Evolutionary conservation across 306 rosid species (phyloP).

Genomic region (Quercus gilva): DNA sequence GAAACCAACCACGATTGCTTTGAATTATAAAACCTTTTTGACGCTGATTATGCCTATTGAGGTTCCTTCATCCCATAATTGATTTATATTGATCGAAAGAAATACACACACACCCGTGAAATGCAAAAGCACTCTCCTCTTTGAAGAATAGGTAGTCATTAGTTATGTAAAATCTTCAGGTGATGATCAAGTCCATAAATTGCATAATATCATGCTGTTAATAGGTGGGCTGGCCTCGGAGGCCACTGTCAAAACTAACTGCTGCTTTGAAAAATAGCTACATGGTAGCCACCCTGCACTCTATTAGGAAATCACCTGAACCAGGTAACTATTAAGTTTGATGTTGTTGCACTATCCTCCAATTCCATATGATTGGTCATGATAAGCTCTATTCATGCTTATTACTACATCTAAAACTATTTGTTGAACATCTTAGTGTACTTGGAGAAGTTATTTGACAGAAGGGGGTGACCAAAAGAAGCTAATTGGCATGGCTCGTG

Average conservation of each 20-base stretch:
- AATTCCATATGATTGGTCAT: slow-evolving; percentile 19
- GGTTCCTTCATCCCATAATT: neutral
- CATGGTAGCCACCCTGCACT: slow-evolving; percentile 84
- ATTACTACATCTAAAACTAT: slow-evolving; percentile 48
- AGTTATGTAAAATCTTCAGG: neutral
- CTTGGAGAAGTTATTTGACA: slow-evolving; percentile 99
- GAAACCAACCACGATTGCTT: neutral
- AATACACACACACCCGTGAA: neutral
- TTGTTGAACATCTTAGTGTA: slow-evolving; percentile 89
- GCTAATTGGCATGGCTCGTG: slow-evolving; percentile 98
- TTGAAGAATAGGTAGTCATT: neutral
- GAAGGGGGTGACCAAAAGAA: slow-evolving; percentile 71
- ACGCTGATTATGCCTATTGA: neutral
- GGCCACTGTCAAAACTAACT: slow-evolving; percentile 78
- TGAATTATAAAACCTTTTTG: neutral
- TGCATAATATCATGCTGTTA: slow-evolving; percentile 12
- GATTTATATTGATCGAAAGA: neutral
- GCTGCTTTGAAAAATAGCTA: slow-evolving; percentile 92
- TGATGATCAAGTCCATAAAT: slow-evolving; percentile 2
- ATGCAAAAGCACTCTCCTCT: neutral
- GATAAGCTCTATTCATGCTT: slow-evolving; percentile 28
- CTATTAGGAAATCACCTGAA: slow-evolving; percentile 63
- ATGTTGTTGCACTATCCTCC: slow-evolving; percentile 22
- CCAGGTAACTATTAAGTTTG: slow-evolving; percentile 60
- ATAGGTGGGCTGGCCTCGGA: slow-evolving; percentile 98